Evolutionary conservation across 768 basidiomycete genomes (phyloP).

Genomic region (Sutorius australiensis): DNA sequence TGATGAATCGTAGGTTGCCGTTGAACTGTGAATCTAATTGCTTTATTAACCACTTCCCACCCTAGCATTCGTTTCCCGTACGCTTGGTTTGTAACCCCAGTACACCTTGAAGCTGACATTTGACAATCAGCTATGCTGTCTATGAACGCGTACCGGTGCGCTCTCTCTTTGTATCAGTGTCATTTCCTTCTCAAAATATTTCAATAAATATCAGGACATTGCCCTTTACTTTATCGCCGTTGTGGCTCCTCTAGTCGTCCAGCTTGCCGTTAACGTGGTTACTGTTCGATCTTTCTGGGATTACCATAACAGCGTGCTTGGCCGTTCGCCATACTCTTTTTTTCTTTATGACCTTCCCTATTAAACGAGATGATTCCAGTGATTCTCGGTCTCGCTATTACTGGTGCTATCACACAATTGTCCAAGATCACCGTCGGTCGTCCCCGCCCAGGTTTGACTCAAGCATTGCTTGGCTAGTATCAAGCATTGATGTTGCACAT

Average conservation of each 20-base stretch:
- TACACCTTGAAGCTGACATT: slow-evolving; percentile 4
- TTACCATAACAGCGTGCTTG: slow-evolving; percentile 61
- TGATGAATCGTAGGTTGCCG: slow-evolving; percentile 59
- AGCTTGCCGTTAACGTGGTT: slow-evolving; percentile 63
- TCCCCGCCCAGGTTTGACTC: slow-evolving; percentile 69
- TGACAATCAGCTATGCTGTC: slow-evolving; percentile 50
- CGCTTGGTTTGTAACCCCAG: slow-evolving; percentile 1
- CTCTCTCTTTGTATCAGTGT: slow-evolving; percentile 1
- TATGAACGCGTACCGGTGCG: slow-evolving; percentile 78
- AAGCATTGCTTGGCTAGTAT: background rate
- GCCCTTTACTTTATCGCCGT: slow-evolving; percentile 52
- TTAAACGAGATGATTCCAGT: slow-evolving; percentile 39
- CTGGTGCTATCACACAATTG: slow-evolving; percentile 81
- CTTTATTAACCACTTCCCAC: slow-evolving; percentile 13
- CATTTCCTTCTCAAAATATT: background rate
- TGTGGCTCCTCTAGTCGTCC: slow-evolving; percentile 66
- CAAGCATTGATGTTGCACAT: background rate
- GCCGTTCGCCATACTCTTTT: slow-evolving; percentile 34
- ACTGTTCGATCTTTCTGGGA: slow-evolving; percentile 89
- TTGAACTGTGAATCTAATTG: background rate
- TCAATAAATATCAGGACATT: slow-evolving; percentile 33
- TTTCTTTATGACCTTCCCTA: slow-evolving; percentile 27
- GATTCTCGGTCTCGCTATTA: slow-evolving; percentile 67
- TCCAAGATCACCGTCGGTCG: slow-evolving; percentile 86
- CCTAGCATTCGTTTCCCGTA: slow-evolving; percentile 25